These are phyloP conservation scores for Xylariaceae sp. DNA, from an alignment of 2,329 filamentous ascomycete genomes.

Conservation along the genomic window DNA sequence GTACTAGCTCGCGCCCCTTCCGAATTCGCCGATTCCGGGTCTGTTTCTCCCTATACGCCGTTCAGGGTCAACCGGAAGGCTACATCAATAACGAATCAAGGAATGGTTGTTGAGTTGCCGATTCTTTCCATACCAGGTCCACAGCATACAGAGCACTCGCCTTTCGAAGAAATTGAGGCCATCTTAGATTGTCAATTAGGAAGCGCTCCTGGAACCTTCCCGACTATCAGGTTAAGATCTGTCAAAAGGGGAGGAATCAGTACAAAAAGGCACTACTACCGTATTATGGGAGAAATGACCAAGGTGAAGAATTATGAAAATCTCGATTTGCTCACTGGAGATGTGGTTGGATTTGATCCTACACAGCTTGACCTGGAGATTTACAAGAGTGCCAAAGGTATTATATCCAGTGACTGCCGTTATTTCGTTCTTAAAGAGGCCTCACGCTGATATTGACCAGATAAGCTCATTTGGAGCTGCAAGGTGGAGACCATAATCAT, in stretches of 20 bases:
- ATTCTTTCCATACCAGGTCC: background rate
- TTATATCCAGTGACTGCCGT: background rate
- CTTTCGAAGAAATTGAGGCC: slow-evolving; percentile 8
- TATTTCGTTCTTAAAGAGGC: background rate
- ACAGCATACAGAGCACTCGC: slow-evolving; percentile 1
- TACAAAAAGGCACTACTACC: background rate
- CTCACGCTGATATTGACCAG: background rate
- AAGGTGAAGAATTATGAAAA: background rate
- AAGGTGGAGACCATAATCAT: slow-evolving; percentile 12
- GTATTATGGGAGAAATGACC: slow-evolving; percentile 4
- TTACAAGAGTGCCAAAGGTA: slow-evolving; percentile 2
- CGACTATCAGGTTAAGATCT: slow-evolving; percentile 6
- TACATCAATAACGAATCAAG: slow-evolving; percentile 15
- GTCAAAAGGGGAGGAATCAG: background rate
- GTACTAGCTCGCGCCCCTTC: slow-evolving; percentile 1
- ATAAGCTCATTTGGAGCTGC: background rate
- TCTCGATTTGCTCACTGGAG: background rate
- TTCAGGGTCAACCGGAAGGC: slow-evolving; percentile 1
- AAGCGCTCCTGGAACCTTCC: slow-evolving; percentile 5
- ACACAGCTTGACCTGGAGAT: slow-evolving; percentile 2
- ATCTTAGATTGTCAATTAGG: slow-evolving; percentile 11
- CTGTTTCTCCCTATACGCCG: background rate
- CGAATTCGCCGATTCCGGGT: slow-evolving; percentile 1
- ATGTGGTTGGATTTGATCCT: slow-evolving; percentile 11
- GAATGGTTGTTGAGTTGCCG: slow-evolving; percentile 5